phyloP scores from a whole-genome alignment of 2,329 filamentous ascomycete species.

The Endoconidiophora laricicola region DNA sequence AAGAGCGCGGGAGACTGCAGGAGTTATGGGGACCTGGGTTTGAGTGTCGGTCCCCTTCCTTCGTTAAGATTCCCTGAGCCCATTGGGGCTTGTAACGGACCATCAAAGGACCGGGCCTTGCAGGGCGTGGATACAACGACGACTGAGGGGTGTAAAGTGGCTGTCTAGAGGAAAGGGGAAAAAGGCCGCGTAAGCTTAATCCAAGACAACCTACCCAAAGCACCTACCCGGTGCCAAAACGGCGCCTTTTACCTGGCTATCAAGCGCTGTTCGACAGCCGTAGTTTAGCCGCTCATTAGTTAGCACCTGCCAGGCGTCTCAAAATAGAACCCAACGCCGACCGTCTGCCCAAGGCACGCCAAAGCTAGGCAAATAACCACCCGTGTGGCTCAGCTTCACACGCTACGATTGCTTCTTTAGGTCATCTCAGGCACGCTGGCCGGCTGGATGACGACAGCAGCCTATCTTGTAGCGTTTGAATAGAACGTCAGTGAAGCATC shows the following conservation, averaged over 20 bases:
- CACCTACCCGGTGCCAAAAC: neutral
- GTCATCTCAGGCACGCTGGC: too few relatives aligned
- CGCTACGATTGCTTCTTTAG: too few relatives aligned
- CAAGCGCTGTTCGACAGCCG: neutral
- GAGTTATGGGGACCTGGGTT: neutral
- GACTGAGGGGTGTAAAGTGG: neutral
- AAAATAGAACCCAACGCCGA: too few relatives aligned
- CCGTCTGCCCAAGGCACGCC: too few relatives aligned
- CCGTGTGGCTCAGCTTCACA: too few relatives aligned
- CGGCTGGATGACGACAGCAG: too few relatives aligned
- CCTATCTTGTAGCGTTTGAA: too few relatives aligned
- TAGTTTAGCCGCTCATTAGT: neutral
- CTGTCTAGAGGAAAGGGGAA: conserved; percentile 4
- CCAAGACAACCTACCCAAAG: neutral
- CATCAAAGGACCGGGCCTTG: neutral
- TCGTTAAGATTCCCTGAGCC: neutral
- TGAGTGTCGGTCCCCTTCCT: conserved; percentile 2
- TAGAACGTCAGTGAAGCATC: too few relatives aligned
- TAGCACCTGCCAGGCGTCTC: neutral
- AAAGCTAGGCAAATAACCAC: too few relatives aligned
- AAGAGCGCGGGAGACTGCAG: neutral
- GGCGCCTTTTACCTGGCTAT: too few relatives aligned
- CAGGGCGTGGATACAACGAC: conserved; percentile 1
- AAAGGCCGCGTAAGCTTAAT: conserved; percentile 12
- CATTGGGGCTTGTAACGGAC: neutral